Conservation (phyloP, 2,329 filamentous ascomycete species). For the Pezicula radicicola region DNA sequence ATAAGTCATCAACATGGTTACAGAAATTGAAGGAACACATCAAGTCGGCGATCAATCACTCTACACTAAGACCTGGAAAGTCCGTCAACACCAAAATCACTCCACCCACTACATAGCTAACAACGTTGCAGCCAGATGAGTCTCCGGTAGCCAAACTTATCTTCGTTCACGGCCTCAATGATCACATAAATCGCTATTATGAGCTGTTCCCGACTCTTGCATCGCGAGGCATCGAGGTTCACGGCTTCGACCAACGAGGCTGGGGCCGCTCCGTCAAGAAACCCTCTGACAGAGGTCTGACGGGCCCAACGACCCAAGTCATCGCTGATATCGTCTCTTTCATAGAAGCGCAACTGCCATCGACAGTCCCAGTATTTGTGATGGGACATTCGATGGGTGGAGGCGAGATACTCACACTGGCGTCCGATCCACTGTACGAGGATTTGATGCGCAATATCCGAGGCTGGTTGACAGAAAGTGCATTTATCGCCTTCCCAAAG, state of each 20-base stretch:
- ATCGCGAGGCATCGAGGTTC: conserved; percentile 68
- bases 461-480: conserved; percentile 74
- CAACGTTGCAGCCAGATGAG: conserved; percentile 19
- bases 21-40: conserved; percentile 27
- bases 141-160: conserved; percentile 64
- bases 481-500: conserved; percentile 72
- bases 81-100: conserved; percentile 7
- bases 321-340: conserved; percentile 78
- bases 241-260: conserved; percentile 81
- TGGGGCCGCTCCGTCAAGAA: conserved; percentile 74
- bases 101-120: background rate
- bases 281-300: conserved; percentile 63
- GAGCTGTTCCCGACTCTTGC: conserved; percentile 71
- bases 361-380: conserved; percentile 67
- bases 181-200: conserved; percentile 77
- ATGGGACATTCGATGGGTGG: conserved; percentile 93
- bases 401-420: conserved; percentile 66
- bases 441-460: conserved; percentile 58
- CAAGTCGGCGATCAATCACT: conserved; percentile 24
- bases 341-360: conserved; percentile 55
- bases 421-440: conserved; percentile 45
- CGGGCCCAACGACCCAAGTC: conserved; percentile 71
- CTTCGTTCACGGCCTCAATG: conserved; percentile 87
- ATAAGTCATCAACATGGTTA: conserved; percentile 18
- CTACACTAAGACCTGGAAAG: conserved; percentile 31